A percentile compares a stretch with the other conserved stretches of the same genome.
Conservation (phyloP, 257 asterid genomes). For the Salvia miltiorrhiza region DNA sequence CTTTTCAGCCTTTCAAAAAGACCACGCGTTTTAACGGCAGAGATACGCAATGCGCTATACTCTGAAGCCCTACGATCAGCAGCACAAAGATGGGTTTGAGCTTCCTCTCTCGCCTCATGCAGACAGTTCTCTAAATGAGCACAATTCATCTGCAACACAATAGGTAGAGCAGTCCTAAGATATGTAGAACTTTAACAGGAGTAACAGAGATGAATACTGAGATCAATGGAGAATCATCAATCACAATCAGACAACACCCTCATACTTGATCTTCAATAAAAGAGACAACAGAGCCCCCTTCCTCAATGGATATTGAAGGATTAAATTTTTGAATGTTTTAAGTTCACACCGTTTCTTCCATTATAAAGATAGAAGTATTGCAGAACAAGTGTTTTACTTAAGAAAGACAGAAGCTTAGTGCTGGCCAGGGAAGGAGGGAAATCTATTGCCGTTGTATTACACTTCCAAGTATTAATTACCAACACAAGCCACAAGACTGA, state of each 20-base stretch:
- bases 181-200: background rate
- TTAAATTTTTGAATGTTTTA: background rate
- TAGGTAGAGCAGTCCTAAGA: constrained; percentile 9
- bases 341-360: background rate
- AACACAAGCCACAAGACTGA: background rate
- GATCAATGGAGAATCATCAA: background rate
- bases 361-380: background rate
- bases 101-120: constrained; percentile 96
- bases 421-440: background rate
- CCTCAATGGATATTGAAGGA: background rate
- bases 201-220: background rate
- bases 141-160: constrained; percentile 77
- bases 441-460: background rate
- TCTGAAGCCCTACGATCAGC: constrained; percentile 91
- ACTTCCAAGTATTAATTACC: background rate
- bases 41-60: constrained; percentile 78
- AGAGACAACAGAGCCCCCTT: background rate
- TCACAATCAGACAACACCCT: background rate
- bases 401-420: background rate
- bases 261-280: background rate
- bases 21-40: constrained; percentile 82
- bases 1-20: constrained; percentile 81
- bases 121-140: constrained; percentile 92
- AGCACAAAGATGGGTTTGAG: constrained; percentile 92
- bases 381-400: background rate